Evolutionary conservation across 371 early-diverging fungal species (phyloP).

Genomic region (Mucor circinelloides): DNA sequence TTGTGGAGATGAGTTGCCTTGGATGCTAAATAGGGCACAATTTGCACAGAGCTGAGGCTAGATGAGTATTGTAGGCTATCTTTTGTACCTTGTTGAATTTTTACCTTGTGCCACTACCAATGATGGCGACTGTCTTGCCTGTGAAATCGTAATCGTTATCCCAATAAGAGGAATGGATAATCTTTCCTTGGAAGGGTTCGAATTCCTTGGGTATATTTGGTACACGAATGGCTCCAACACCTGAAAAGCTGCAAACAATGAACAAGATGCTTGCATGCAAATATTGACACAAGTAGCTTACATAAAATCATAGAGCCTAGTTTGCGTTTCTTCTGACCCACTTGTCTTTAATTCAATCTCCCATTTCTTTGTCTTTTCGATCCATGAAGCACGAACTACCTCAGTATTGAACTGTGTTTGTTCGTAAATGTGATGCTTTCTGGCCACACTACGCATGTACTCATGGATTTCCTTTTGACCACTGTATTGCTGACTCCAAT

Average conservation of each 20-base stretch:
- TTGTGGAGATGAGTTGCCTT: conserved; percentile 40
- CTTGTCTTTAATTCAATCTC: conserved; percentile 30
- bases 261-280: background rate
- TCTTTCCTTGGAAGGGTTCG: conserved; percentile 46
- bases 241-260: background rate
- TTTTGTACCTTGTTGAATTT: background rate
- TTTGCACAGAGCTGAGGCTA: conserved; percentile 45
- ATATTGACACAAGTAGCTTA: background rate
- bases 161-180: conserved; percentile 57
- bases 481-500: conserved; percentile 51
- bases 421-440: conserved; percentile 46
- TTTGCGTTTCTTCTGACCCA: background rate
- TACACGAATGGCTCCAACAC: conserved; percentile 47
- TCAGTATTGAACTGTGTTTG: conserved; percentile 53
- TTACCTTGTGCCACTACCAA: conserved; percentile 62
- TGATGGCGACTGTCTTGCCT: conserved; percentile 51
- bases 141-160: conserved; percentile 46
- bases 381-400: conserved; percentile 47
- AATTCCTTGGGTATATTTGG: conserved; percentile 57
- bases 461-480: conserved; percentile 51
- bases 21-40: conserved; percentile 43
- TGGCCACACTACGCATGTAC: conserved; percentile 51
- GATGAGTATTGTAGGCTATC: background rate
- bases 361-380: conserved; percentile 42
- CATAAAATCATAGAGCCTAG: background rate